phyloP scores from a whole-genome alignment of 2,329 filamentous ascomycete genomes.

The Cladosporium halotolerans region DNA sequence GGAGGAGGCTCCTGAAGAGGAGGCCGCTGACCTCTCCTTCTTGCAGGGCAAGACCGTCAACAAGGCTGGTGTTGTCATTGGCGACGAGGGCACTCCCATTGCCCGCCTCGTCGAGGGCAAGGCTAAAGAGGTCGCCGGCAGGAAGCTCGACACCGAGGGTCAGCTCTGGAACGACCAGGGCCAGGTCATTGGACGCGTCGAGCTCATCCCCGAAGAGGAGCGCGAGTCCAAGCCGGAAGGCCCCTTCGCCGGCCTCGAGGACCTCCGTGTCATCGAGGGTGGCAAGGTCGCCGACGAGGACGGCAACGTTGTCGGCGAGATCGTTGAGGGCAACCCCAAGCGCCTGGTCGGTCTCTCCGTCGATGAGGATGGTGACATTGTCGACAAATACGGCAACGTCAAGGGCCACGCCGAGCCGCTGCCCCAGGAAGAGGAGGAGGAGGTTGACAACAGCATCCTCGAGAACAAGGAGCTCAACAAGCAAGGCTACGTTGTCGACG shows the following conservation, averaged over 20 bases:
- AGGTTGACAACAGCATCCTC: slow-evolving; percentile 47
- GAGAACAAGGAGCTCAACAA: slow-evolving; percentile 53
- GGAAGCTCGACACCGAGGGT: slow-evolving; percentile 65
- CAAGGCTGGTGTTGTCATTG: slow-evolving; percentile 47
- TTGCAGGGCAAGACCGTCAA: slow-evolving; percentile 44
- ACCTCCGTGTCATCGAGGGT: slow-evolving; percentile 42
- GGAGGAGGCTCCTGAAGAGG: slow-evolving; percentile 42
- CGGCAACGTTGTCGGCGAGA: slow-evolving; percentile 46
- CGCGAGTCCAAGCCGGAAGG: slow-evolving; percentile 46
- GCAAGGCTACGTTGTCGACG: slow-evolving; percentile 50
- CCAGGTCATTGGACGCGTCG: slow-evolving; percentile 61
- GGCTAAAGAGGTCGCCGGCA: slow-evolving; percentile 56
- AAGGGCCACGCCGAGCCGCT: slow-evolving; percentile 55
- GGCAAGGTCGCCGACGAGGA: slow-evolving; percentile 46
- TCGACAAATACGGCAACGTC: slow-evolving; percentile 56
- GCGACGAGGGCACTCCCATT: slow-evolving; percentile 45
- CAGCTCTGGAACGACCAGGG: slow-evolving; percentile 68
- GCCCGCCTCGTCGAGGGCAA: slow-evolving; percentile 64
- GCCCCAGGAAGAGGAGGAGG: slow-evolving; percentile 40
- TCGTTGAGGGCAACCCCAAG: slow-evolving; percentile 54
- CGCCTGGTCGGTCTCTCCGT: slow-evolving; percentile 54
- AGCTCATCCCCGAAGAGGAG: slow-evolving; percentile 63
- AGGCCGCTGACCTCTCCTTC: slow-evolving; percentile 38
- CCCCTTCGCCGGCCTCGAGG: slow-evolving; percentile 45
- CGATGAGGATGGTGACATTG: slow-evolving; percentile 57